phyloP scores from a whole-genome alignment of 2,329 filamentous ascomycete genomes.

The Grosmannia penicillata region DNA sequence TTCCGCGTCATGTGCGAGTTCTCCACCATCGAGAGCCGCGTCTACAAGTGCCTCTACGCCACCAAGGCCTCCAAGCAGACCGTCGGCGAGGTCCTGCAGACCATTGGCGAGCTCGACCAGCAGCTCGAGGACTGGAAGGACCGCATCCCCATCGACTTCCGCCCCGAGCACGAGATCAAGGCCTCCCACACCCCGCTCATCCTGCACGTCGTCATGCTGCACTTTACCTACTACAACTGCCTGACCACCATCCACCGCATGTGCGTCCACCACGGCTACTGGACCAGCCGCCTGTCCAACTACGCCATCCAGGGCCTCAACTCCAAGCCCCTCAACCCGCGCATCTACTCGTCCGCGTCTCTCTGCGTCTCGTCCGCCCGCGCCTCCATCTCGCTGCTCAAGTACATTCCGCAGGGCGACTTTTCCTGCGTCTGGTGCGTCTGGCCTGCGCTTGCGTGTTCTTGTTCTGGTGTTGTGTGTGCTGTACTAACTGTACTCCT shows the following conservation, averaged over 20 bases:
- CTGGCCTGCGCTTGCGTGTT: neutral
- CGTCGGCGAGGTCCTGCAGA: slow-evolving; percentile 84
- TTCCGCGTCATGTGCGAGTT: slow-evolving; percentile 91
- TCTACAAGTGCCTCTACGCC: slow-evolving; percentile 87
- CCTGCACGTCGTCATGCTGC: slow-evolving; percentile 81
- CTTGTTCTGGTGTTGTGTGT: neutral
- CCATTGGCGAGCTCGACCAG: slow-evolving; percentile 85
- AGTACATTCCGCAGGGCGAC: slow-evolving; percentile 92
- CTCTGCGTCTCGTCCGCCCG: slow-evolving; percentile 86
- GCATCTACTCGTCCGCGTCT: slow-evolving; percentile 86
- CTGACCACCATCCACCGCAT: slow-evolving; percentile 95
- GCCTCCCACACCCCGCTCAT: slow-evolving; percentile 87
- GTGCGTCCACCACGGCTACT: slow-evolving; percentile 96
- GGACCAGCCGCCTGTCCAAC: slow-evolving; percentile 88
- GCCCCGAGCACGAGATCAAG: slow-evolving; percentile 94
- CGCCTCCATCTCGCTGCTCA: slow-evolving; percentile 83
- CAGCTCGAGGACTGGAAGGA: slow-evolving; percentile 94
- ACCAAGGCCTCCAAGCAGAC: slow-evolving; percentile 84
- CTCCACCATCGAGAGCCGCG: slow-evolving; percentile 78
- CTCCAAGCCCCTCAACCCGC: slow-evolving; percentile 75
- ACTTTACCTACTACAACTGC: slow-evolving; percentile 97
- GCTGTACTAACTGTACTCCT: slow-evolving; percentile 18
- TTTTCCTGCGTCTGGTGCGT: slow-evolving; percentile 87
- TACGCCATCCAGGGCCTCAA: slow-evolving; percentile 93
- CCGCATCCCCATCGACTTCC: slow-evolving; percentile 82